phyloP scores from a whole-genome alignment of 257 asterid species.

The Nemophila menziesii region DNA sequence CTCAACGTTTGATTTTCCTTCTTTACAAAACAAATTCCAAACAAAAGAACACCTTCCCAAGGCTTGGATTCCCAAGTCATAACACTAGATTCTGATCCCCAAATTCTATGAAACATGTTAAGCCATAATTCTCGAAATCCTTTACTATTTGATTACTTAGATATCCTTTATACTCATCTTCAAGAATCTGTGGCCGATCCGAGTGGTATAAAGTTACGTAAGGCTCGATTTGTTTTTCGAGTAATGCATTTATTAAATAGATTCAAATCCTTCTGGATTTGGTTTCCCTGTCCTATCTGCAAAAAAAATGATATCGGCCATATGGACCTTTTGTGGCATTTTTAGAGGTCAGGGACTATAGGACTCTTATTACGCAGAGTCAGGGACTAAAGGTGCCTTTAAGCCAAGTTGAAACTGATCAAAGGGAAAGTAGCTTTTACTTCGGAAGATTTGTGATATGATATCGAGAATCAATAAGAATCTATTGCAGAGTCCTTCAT shows the following conservation, averaged over 20 bases:
- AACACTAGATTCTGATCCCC: conserved; percentile 81
- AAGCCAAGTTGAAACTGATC: background rate
- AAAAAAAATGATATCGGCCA: background rate
- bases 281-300: conserved; percentile 77
- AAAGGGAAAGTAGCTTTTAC: conserved; percentile 23
- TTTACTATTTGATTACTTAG: conserved; percentile 38
- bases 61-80: conserved; percentile 70
- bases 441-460: conserved; percentile 77
- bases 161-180: conserved; percentile 59
- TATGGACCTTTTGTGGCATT: too few relatives aligned
- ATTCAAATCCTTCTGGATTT: conserved; percentile 58
- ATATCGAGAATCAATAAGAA: conserved; percentile 80
- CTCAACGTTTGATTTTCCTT: conserved; percentile 63
- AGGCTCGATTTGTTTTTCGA: conserved; percentile 67
- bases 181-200: conserved; percentile 73
- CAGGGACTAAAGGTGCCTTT: too few relatives aligned
- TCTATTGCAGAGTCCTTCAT: conserved; percentile 80
- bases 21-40: conserved; percentile 49
- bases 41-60: conserved; percentile 79
- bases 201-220: conserved; percentile 71
- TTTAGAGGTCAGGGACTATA: background rate
- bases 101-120: conserved; percentile 58
- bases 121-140: conserved; percentile 59
- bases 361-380: too few relatives aligned
- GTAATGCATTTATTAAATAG: conserved; percentile 55